Evolutionary conservation across 495 filamentous ascomycete species (phyloP).

Genomic region (Immersiella caudata): DNA sequence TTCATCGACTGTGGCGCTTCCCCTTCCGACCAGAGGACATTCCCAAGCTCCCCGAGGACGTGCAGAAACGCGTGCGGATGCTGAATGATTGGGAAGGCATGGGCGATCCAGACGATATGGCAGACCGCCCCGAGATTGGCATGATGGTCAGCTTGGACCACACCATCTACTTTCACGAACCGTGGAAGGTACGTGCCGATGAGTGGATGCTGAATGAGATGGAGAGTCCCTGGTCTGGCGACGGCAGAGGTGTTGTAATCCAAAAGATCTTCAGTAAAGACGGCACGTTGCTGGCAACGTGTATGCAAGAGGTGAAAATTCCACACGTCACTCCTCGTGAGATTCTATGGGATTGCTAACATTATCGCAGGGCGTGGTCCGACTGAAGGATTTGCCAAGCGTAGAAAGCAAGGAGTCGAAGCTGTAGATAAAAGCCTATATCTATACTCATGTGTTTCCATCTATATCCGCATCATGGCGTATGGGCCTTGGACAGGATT

Average conservation of each 20-base stretch:
- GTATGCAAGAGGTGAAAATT: constrained; percentile 71
- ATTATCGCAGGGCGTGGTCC: constrained; percentile 29
- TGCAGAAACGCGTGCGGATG: constrained; percentile 34
- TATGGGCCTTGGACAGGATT: background rate
- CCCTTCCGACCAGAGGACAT: constrained; percentile 43
- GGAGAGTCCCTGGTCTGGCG: constrained; percentile 90
- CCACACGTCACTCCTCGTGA: background rate
- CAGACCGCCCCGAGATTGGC: constrained; percentile 61
- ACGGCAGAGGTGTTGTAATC: constrained; percentile 82
- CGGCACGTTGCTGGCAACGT: constrained; percentile 81
- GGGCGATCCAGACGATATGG: constrained; percentile 42
- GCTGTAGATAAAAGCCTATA: constrained; percentile 18
- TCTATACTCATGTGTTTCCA: background rate
- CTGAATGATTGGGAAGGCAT: constrained; percentile 49
- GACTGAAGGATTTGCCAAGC: constrained; percentile 26
- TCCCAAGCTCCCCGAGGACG: constrained; percentile 34
- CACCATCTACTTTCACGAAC: constrained; percentile 93
- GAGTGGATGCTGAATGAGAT: constrained; percentile 95
- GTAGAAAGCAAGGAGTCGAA: constrained; percentile 32
- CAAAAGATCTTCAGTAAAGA: constrained; percentile 87
- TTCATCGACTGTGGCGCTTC: constrained; percentile 73
- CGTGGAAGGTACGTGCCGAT: constrained; percentile 75
- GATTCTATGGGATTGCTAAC: background rate
- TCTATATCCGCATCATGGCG: background rate
- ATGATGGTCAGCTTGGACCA: constrained; percentile 98